A percentile compares a stretch with the other conserved stretches of the same genome.
Conservation (phyloP, 352 stramenopile genomes). For the Phytopythium sindhum region DNA sequence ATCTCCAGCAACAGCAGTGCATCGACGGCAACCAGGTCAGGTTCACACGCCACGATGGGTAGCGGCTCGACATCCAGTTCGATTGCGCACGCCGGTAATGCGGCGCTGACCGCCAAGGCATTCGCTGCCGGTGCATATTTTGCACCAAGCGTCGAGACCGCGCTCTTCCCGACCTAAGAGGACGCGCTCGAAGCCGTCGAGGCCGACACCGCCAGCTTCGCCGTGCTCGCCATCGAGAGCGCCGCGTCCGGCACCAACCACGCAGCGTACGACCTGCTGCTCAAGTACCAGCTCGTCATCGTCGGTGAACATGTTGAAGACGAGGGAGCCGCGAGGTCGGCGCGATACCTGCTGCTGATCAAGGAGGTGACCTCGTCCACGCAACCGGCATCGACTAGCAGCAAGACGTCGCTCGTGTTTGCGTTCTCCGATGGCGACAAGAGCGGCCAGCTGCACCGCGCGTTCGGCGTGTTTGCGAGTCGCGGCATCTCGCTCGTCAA, state of each 20-base stretch:
- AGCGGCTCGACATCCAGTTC: too few relatives aligned
- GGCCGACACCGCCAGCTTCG: conserved; percentile 44
- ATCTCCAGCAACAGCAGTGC: too few relatives aligned
- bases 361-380: background rate
- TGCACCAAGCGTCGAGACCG: too few relatives aligned
- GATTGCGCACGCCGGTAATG: too few relatives aligned
- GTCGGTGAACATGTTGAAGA: conserved; percentile 58
- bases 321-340: conserved; percentile 88
- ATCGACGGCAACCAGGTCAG: too few relatives aligned
- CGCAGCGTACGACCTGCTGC: conserved; percentile 91
- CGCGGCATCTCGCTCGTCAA: conserved; percentile 64
- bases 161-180: too few relatives aligned
- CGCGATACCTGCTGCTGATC: conserved; percentile 68
- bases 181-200: too few relatives aligned
- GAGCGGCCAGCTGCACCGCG: conserved; percentile 56
- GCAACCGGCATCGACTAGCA: conserved; percentile 16
- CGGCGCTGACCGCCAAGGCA: too few relatives aligned
- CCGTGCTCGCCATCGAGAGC: conserved; percentile 94
- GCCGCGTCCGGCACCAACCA: conserved; percentile 93
- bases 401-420: conserved; percentile 74
- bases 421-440: conserved; percentile 64
- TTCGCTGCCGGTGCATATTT: too few relatives aligned
- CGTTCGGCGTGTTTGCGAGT: conserved; percentile 58
- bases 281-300: conserved; percentile 66
- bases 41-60: too few relatives aligned